phyloP scores from a whole-genome alignment of 345 rosid species.

The Anastatica hierochuntica region DNA sequence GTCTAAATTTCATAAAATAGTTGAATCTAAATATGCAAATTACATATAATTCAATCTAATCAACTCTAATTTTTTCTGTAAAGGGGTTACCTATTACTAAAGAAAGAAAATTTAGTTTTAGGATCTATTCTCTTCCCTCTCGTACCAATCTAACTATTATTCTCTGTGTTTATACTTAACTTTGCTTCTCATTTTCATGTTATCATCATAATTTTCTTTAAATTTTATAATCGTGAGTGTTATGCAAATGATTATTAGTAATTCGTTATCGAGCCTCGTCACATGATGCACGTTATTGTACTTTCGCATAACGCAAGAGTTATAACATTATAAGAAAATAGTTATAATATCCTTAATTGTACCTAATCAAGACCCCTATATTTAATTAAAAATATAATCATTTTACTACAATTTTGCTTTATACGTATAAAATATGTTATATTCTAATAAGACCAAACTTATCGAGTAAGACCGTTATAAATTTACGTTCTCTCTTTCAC shows the following conservation, averaged over 20 bases:
- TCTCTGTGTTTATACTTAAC: constrained; percentile 13
- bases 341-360: too few relatives aligned
- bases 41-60: too few relatives aligned
- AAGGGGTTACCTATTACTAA: not conserved
- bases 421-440: too few relatives aligned
- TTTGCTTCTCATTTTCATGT: constrained; percentile 15
- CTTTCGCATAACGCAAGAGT: constrained; percentile 2
- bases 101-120: not conserved
- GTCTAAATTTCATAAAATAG: not conserved
- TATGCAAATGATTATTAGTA: constrained; percentile 8
- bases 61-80: too few relatives aligned
- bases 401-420: too few relatives aligned
- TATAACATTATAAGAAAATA: not conserved
- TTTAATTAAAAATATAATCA: too few relatives aligned
- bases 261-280: constrained; percentile 7
- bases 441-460: too few relatives aligned
- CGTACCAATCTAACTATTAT: not conserved
- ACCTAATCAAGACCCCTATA: too few relatives aligned
- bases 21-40: too few relatives aligned
- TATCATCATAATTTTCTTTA: not conserved
- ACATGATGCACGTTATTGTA: constrained; percentile 23
- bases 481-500: too few relatives aligned
- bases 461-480: too few relatives aligned
- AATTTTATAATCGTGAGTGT: not conserved
- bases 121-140: not conserved